Conservation (phyloP, 2,329 filamentous ascomycete species). For the Pestalotiopsis sp. region DNA sequence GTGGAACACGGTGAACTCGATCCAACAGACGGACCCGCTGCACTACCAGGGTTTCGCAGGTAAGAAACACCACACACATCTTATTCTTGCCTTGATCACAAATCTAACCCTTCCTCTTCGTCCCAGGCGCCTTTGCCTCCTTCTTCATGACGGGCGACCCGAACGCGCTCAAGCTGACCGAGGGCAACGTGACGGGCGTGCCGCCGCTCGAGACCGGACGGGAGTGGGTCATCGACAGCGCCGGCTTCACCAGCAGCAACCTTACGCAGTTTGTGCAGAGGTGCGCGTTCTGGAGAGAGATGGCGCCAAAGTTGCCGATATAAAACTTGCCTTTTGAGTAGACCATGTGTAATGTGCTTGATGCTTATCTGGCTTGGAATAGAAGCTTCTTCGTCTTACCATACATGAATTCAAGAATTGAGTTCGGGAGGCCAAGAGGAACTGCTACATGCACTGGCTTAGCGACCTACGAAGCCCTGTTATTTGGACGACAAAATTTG, state of each 20-base stretch:
- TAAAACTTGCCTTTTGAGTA: slow-evolving; percentile 22
- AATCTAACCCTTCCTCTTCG: background rate
- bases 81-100: background rate
- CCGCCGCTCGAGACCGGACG: slow-evolving; percentile 42
- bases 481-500: no score
- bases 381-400: no score
- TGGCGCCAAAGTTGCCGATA: slow-evolving; percentile 49
- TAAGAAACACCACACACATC: slow-evolving; percentile 13
- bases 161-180: slow-evolving; percentile 58
- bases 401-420: no score
- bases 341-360: background rate
- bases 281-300: slow-evolving; percentile 56
- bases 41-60: slow-evolving; percentile 56
- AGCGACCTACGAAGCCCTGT: no score
- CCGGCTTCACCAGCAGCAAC: slow-evolving; percentile 43
- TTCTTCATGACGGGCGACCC: slow-evolving; percentile 63
- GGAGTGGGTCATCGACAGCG: slow-evolving; percentile 53
- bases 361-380: no score
- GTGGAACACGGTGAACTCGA: slow-evolving; percentile 59
- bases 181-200: slow-evolving; percentile 42
- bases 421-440: no score
- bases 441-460: no score
- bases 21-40: slow-evolving; percentile 53
- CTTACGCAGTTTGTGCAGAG: slow-evolving; percentile 43
- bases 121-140: slow-evolving; percentile 57